Base-by-base conservation (phyloP, 1,139 yeast species). In the Groenewaldozyma sp. region DNA sequence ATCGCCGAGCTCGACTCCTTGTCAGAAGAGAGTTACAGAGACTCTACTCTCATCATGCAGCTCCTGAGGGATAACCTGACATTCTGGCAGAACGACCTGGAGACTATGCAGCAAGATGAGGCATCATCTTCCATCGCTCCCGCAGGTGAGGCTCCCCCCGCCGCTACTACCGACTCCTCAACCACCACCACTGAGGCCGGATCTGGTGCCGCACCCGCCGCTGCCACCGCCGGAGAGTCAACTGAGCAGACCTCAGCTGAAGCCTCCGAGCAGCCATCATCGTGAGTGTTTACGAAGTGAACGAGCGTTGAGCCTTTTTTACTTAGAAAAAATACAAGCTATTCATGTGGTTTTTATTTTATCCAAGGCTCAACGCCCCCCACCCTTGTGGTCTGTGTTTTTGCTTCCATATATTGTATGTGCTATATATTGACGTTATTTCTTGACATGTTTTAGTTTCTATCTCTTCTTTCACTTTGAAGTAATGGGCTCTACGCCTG, bases 21-120 rank as follows among this genome's bases (percentile, higher is more conserved):
- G 59, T 83, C 95, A 37, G 98, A 91, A 73, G 98, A 91, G 72
- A 83, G 95, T 53, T 91, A 91, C 79, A 86, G 91, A 69, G 98
- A 91, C 68, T 87, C 96, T 49, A 91, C 97, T 53, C 78, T 91
- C 68, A 91, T 91, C 66, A 88, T 91, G 98, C 97, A 91, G 78
- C 79, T 91, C 66, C 80, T 91, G 66, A 83, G 96, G 74, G 98
- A 91, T 71, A 91, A 91, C 78, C 78, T 91, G 71, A 91, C 98
- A 55, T 80, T 91, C 71, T 91, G 98, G 98, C 88, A 95, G 55
- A 76, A 82, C 45, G 96, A 87, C 64, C 82, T 86, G 78, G 83
- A 94, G 47, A 94, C 82, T 68, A 43, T 50, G 41, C 55, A 49
- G 41, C 77, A 71, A 58, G 76, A 70, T 43, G 74, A 70, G 47